These are phyloP conservation scores for Lanmaoa pseudosensibilis DNA, from an alignment of 768 basidiomycete genomes.

Conservation along the genomic window DNA sequence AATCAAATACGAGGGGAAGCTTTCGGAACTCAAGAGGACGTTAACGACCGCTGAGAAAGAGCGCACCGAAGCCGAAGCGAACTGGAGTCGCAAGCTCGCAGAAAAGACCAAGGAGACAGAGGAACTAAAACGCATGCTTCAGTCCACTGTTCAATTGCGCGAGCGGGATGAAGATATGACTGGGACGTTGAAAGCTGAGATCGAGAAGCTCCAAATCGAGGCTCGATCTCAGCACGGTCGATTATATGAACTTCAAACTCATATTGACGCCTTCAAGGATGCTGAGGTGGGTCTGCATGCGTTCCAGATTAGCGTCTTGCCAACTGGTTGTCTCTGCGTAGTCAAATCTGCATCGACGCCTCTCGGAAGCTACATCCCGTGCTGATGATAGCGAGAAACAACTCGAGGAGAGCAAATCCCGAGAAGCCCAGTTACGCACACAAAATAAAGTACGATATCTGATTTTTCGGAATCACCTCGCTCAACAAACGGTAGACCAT, in stretches of 20 bases:
- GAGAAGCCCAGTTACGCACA: constrained; percentile 67
- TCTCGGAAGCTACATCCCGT: constrained; percentile 50
- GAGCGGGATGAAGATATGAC: constrained; percentile 58
- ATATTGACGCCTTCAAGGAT: constrained; percentile 51
- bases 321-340: constrained; percentile 28
- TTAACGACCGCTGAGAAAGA: constrained; percentile 74
- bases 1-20: constrained; percentile 70
- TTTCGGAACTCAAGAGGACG: constrained; percentile 69
- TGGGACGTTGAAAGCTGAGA: constrained; percentile 51
- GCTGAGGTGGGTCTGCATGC: constrained; percentile 54
- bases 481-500: constrained; percentile 57
- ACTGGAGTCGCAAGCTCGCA: constrained; percentile 82
- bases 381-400: constrained; percentile 58
- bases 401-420: constrained; percentile 68
- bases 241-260: constrained; percentile 53
- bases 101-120: constrained; percentile 81
- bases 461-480: not conserved
- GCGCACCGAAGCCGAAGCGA: constrained; percentile 81
- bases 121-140: constrained; percentile 59
- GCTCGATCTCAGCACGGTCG: constrained; percentile 49
- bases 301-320: not conserved
- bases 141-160: constrained; percentile 54
- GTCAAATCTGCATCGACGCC: constrained; percentile 45
- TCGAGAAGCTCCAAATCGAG: constrained; percentile 52
- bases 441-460: constrained; percentile 70